A percentile compares a stretch with the other conserved stretches of the same genome.
Evolutionary conservation across 2,329 filamentous ascomycete species (phyloP).

Genomic region (Sporothrix variecibatus): DNA sequence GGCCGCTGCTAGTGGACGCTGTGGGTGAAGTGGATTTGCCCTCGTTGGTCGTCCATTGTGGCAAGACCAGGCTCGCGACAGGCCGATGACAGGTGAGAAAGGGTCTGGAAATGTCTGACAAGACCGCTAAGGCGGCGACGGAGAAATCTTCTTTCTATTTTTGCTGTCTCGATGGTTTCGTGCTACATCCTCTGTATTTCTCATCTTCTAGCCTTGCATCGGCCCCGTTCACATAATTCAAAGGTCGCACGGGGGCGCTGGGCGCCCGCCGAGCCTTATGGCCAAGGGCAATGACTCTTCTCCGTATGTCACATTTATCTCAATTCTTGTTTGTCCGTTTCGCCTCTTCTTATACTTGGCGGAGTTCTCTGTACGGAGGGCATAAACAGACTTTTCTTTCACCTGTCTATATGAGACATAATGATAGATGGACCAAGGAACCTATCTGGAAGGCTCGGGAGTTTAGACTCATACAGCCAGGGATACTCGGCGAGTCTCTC

Average conservation of each 20-base stretch:
- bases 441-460: background rate
- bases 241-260: background rate
- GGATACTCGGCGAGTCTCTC: background rate
- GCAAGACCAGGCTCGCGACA: background rate
- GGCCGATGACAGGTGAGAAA: background rate
- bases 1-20: conserved; percentile 14
- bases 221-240: background rate
- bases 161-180: background rate
- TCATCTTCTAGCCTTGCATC: background rate
- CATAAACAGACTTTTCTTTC: background rate
- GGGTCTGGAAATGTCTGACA: background rate
- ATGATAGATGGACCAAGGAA: background rate
- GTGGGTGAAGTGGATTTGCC: background rate
- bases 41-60: background rate
- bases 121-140: no score
- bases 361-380: background rate
- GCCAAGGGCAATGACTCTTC: background rate
- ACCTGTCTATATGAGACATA: background rate
- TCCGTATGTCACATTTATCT: background rate
- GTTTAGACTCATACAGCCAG: background rate
- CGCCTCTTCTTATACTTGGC: background rate
- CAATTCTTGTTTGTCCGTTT: background rate
- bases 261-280: background rate
- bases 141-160: background rate
- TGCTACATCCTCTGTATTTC: background rate